Conservation (phyloP, 2,329 filamentous ascomycete genomes). For the Penicillium sp. region DNA sequence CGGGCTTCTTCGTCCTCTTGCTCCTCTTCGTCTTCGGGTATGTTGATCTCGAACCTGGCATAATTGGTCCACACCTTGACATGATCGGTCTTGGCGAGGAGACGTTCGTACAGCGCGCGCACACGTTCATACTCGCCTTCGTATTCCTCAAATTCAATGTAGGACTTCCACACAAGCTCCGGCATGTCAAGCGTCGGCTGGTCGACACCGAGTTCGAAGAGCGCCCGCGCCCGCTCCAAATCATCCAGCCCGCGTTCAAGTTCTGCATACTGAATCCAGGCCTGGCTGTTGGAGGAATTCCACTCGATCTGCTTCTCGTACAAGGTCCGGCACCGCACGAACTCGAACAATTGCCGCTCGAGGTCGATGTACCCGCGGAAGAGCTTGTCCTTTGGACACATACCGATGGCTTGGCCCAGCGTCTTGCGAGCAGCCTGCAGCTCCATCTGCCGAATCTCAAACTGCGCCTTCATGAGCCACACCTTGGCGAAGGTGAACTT, state of each 20-base stretch:
- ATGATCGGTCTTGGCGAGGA: constrained; percentile 94
- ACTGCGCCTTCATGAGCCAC: constrained; percentile 92
- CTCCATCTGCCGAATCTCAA: constrained; percentile 87
- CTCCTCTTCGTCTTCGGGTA: constrained; percentile 75
- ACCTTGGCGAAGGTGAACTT: constrained; percentile 97
- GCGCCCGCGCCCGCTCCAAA: constrained; percentile 81
- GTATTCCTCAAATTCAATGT: constrained; percentile 98
- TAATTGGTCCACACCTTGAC: constrained; percentile 99
- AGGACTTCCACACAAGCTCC: constrained; percentile 95
- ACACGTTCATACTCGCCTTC: constrained; percentile 88
- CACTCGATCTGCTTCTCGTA: constrained; percentile 95
- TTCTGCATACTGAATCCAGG: constrained; percentile 96
- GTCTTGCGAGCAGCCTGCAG: constrained; percentile 83
- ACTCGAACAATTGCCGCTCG: constrained; percentile 93
- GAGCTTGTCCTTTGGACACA: constrained; percentile 94
- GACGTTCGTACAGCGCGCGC: constrained; percentile 81
- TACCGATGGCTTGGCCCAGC: constrained; percentile 85
- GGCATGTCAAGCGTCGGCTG: constrained; percentile 94
- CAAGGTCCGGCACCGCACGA: constrained; percentile 84
- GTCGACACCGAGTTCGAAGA: constrained; percentile 87
- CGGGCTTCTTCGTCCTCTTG: constrained; percentile 66
- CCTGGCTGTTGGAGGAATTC: constrained; percentile 87
- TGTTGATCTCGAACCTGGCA: constrained; percentile 96
- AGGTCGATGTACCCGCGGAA: constrained; percentile 94
- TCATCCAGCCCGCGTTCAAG: constrained; percentile 92